These are phyloP conservation scores for Mycotypha africana DNA, from an alignment of 371 early-diverging fungal genomes.

Conservation along the genomic window DNA sequence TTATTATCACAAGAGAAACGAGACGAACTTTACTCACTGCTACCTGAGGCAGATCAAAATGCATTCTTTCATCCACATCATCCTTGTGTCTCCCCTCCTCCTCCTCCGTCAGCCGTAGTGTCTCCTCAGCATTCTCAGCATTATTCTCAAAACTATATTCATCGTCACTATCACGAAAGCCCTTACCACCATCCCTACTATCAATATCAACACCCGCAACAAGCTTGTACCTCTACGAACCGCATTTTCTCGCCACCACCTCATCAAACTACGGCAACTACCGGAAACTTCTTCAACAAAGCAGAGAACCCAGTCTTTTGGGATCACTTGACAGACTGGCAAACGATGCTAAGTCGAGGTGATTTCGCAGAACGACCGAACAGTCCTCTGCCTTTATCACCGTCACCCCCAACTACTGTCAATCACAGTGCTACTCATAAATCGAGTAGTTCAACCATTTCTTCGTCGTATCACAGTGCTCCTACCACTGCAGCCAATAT, in stretches of 20 bases:
- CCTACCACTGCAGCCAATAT: too few relatives aligned
- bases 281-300: slow-evolving; percentile 29
- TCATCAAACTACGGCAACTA: not conserved
- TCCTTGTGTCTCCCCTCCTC: too few relatives aligned
- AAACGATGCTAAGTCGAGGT: slow-evolving; percentile 22
- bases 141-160: not conserved
- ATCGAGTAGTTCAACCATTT: slow-evolving; percentile 1
- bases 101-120: too few relatives aligned
- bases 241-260: not conserved
- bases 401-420: slow-evolving; percentile 4
- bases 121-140: too few relatives aligned
- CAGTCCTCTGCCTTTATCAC: slow-evolving; percentile 2
- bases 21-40: slow-evolving; percentile 23
- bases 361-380: slow-evolving; percentile 12
- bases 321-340: slow-evolving; percentile 35
- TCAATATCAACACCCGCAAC: not conserved
- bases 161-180: not conserved
- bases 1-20: slow-evolving; percentile 29
- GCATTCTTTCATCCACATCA: too few relatives aligned
- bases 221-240: too few relatives aligned
- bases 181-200: not conserved
- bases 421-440: slow-evolving; percentile 6
- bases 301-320: slow-evolving; percentile 32
- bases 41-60: slow-evolving; percentile 26
- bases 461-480: not conserved